Evolutionary conservation across 805 yeast genomes (phyloP), one percentile per base, ranked within the genome.

Genomic region (Metschnikowia borealis): DNA sequence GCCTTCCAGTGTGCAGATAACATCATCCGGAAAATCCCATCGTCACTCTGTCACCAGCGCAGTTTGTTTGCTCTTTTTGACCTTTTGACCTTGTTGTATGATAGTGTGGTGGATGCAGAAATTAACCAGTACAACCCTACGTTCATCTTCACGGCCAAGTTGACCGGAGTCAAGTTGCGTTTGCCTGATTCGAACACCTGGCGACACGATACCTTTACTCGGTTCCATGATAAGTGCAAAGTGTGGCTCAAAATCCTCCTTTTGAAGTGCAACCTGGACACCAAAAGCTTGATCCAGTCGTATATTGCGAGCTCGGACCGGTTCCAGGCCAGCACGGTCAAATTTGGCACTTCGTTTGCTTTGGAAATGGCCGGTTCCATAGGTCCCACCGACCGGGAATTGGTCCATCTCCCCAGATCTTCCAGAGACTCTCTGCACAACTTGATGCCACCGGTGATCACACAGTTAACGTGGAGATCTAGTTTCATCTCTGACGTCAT

Each of bases 281-380:
- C 87, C 63, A 90, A 87, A 64, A 81, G 89, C 40, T 73, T 92
- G 55, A 73, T 94, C 43, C 94, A 88, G 60, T 74, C 85, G 0
- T 94, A 92, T 61, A 80, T 90, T 3, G 77, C 89, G 1, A 66
- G 60, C 14, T 37, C 55, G 18, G 66, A 57, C 33, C 56, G 42
- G 46, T 54, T 51, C 40, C 61, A 53, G 39, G 40, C 55, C n/a
- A 62, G 34, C 32, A 54, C 46, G 6, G 78, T 87, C 38, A 84
- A 87, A 50, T 83, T 79, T 60, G 98, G 98, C 48, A 85, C 90
- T 44, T 84, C 96, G 0, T 88, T 92, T 74, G 98, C 99, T 0
- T 71, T 91, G 51, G 94, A 88, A 56, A 79, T 89, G 84, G 96
- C 96, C 1, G 89, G 94, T 3, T 65, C 79, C 4, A 78, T 89